Percentiles rank a stretch among this genome's conserved stretches.
Evolutionary conservation across 257 asterid genomes (phyloP).

Genomic region (Handroanthus guayacan): DNA sequence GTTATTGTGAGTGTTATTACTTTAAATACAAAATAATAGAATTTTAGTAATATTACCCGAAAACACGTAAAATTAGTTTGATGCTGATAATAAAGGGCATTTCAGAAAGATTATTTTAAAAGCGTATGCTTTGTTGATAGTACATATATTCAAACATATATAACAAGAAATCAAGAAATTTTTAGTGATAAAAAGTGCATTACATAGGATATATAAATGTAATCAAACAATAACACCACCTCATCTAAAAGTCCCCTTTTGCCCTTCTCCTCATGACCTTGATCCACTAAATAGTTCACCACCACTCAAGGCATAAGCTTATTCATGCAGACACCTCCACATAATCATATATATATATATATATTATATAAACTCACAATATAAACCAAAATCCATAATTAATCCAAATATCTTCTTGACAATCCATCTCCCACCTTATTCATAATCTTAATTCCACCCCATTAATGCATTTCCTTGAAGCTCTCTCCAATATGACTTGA

Average conservation of each 20-base stretch:
- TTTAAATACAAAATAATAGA: no score
- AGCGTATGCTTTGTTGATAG: no score
- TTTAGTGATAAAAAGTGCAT: neutral
- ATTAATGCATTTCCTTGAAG: slow-evolving; percentile 49
- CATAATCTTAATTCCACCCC: neutral
- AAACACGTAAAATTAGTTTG: no score
- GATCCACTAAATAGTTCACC: neutral
- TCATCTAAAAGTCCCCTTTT: neutral
- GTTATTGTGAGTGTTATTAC: no score
- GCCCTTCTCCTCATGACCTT: neutral
- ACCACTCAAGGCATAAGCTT: slow-evolving; percentile 1
- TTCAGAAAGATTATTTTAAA: no score
- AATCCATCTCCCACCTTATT: neutral
- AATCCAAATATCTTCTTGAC: neutral
- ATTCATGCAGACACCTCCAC: neutral
- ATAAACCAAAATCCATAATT: neutral
- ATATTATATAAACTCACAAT: neutral
- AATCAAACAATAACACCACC: slow-evolving; percentile 22
- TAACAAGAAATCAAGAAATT: neutral
- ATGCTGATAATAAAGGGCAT: no score
- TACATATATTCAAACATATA: neutral
- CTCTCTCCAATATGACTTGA: slow-evolving; percentile 53
- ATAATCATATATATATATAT: no score
- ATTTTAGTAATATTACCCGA: no score
- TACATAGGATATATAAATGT: neutral